phyloP scores from a whole-genome alignment of 495 filamentous ascomycete species.

The Cercophora sp. region DNA sequence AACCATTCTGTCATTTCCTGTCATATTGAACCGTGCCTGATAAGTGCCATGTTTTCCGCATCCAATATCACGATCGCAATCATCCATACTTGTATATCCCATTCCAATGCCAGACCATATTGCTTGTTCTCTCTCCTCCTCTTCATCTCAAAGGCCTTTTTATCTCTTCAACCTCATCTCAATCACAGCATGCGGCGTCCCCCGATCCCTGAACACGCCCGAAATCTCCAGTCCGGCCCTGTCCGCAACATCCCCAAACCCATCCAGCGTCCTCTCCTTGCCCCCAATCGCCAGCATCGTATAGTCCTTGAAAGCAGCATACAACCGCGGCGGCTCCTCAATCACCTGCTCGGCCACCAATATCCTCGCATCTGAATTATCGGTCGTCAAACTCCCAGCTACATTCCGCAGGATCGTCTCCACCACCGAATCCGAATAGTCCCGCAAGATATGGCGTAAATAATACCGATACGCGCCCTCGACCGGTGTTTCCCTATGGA shows the following conservation, averaged over 20 bases:
- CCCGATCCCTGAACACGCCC: constrained; percentile 23
- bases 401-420: constrained; percentile 26
- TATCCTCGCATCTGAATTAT: constrained; percentile 25
- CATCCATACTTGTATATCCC: too few species aligned
- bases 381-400: constrained; percentile 10
- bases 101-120: too few species aligned
- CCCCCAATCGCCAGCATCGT: constrained; percentile 37
- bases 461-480: constrained; percentile 33
- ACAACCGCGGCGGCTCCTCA: constrained; percentile 21
- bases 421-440: constrained; percentile 33
- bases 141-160: too few species aligned
- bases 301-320: constrained; percentile 33
- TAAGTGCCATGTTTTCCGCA: background rate
- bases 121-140: too few species aligned
- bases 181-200: constrained; percentile 25
- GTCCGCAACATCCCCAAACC: constrained; percentile 25
- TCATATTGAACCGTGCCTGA: background rate
- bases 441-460: constrained; percentile 33
- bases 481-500: constrained; percentile 28
- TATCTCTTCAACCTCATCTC: constrained; percentile 21
- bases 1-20: background rate
- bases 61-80: too few species aligned
- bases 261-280: constrained; percentile 34
- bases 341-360: constrained; percentile 35
- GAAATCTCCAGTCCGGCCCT: constrained; percentile 29